Evolutionary conservation across 306 rosid species (phyloP), one percentile per base, ranked within the genome.

Genomic region (Comarum palustre): DNA sequence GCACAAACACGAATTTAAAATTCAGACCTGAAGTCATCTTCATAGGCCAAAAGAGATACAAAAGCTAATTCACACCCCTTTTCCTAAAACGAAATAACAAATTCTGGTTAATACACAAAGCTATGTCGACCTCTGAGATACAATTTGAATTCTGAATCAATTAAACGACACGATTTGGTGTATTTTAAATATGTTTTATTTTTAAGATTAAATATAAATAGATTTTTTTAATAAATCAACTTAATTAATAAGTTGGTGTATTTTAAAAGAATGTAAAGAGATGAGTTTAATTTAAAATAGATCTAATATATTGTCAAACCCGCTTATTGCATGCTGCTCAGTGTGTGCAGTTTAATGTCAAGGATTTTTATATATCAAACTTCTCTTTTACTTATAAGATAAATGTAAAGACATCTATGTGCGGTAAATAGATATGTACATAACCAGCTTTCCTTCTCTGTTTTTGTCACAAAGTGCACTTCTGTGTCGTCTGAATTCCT

Each of bases 11-110:
- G 20, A 1, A 42, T 25, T 17, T 17, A n/a, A 50, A 50, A 16
- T 19, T n/a, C 69, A 73, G 63, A 93, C 98, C 96, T 84, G 85
- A 79, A 79, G 68, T 81, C 88, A 82, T 89, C 85, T 81, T 93
- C 87, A 61, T 70, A 48, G 75, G 83, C 61, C 80, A 86, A 74
- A 42, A 90, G 79, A 74, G 92, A 93, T 32, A 90, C 16, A 39
- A 80, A 82, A 65, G 96, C 96, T 76, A 79, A 70, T 87, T 93
- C 93, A 73, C 83, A 68, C 73, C 84, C 93, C 63, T 86, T 86
- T 71, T 89, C 94, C 98, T 90, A 76, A 84, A 80, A 83, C n/a
- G 69, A 60, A 41, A 27, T 25, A 29, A 76, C 47, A 59, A 64
- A 31, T 63, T 58, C 13, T 17, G 43, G 51, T 70, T 47, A 75